Evolutionary conservation across 2,329 filamentous ascomycete species (phyloP).

Genomic region (Monosporascus sp.): DNA sequence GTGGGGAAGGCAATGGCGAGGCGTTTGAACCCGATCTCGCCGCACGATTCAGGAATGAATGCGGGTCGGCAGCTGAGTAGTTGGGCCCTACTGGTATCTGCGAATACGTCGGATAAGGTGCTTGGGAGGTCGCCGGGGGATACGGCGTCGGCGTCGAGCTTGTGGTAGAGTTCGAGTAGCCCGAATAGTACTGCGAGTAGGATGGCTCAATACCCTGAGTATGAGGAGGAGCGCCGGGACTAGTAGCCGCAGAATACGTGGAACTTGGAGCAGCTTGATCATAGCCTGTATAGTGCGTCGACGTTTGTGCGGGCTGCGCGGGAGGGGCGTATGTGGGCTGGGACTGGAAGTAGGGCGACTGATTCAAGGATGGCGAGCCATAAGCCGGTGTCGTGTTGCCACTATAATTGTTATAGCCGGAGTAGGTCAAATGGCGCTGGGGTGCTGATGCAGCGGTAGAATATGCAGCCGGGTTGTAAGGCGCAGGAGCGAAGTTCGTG

Average conservation of each 20-base stretch:
- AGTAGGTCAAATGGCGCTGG: constrained; percentile 47
- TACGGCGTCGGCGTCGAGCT: constrained; percentile 34
- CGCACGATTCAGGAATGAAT: constrained; percentile 37
- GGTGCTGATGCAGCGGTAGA: constrained; percentile 37
- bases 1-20: constrained; percentile 43
- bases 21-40: constrained; percentile 46
- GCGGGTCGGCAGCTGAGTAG: constrained; percentile 42
- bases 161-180: constrained; percentile 34
- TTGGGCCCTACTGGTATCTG: constrained; percentile 49
- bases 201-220: constrained; percentile 23
- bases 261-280: constrained; percentile 36
- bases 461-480: constrained; percentile 58
- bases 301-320: constrained; percentile 23
- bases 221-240: constrained; percentile 7
- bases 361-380: constrained; percentile 20
- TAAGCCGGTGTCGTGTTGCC: constrained; percentile 22
- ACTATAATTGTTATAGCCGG: constrained; percentile 42
- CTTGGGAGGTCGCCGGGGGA: constrained; percentile 31
- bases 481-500: constrained; percentile 42
- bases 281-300: constrained; percentile 30
- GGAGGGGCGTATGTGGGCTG: constrained; percentile 21
- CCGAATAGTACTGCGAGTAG: constrained; percentile 25
- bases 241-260: constrained; percentile 25
- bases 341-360: constrained; percentile 25
- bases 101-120: constrained; percentile 47